Conservation (phyloP, 768 basidiomycete genomes). For the Serpula lacrymans region DNA sequence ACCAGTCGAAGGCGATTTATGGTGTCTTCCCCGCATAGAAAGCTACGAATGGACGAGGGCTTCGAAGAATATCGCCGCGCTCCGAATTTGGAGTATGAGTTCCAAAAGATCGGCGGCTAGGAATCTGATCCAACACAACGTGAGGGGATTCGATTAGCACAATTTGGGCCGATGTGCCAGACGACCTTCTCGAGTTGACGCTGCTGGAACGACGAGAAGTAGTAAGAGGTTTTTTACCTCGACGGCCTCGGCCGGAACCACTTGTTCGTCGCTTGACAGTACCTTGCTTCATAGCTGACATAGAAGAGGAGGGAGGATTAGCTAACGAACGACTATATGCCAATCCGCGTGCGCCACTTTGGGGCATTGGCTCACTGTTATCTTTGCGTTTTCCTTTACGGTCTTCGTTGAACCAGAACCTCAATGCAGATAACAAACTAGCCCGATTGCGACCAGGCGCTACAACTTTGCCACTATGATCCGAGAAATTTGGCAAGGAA, state of each 20-base stretch:
- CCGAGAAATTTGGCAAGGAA: constrained; percentile 39
- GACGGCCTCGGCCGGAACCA: constrained; percentile 43
- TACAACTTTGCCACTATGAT: constrained; percentile 29
- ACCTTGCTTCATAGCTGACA: constrained; percentile 28
- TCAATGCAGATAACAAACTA: constrained; percentile 80
- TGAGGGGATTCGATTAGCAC: constrained; percentile 55
- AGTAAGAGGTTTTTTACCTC: constrained; percentile 64
- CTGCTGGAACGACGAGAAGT: constrained; percentile 89
- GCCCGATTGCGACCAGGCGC: constrained; percentile 61
- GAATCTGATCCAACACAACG: constrained; percentile 40
- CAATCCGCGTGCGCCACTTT: constrained; percentile 16
- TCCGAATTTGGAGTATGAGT: constrained; percentile 89
- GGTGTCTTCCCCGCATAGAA: constrained; percentile 62
- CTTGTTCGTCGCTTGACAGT: constrained; percentile 52
- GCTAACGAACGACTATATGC: constrained; percentile 23
- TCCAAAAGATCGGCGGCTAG: constrained; percentile 69
- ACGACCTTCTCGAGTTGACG: constrained; percentile 80
- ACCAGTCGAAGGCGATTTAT: constrained; percentile 74
- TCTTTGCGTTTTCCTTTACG: constrained; percentile 83
- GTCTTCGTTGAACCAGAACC: constrained; percentile 92
- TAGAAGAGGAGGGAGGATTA: constrained; percentile 19
- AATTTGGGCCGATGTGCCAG: constrained; percentile 45
- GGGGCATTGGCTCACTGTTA: constrained; percentile 13
- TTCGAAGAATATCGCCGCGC: constrained; percentile 73
- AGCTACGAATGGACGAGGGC: constrained; percentile 84